Percentiles rank a stretch among this genome's conserved stretches.
Conservation (phyloP, 129 eudicot species). For the Arctium lappa region DNA sequence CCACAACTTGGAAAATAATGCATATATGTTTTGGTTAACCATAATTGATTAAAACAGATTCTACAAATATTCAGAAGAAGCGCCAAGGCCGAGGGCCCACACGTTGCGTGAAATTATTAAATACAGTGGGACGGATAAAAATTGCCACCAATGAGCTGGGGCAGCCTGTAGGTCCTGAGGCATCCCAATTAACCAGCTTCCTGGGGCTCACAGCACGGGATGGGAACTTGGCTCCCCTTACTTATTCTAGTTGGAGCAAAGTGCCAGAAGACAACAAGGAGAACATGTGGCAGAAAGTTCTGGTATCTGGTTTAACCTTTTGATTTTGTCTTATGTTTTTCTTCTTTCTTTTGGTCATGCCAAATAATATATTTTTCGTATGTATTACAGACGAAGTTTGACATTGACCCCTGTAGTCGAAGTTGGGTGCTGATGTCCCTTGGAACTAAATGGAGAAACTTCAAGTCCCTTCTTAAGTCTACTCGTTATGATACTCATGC, state of each 20-base stretch:
- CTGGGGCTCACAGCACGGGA: conserved; percentile 55
- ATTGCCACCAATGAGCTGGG: conserved; percentile 38
- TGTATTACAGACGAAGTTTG: conserved; percentile 43
- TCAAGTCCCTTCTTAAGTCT: conserved; percentile 40
- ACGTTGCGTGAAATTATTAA: conserved; percentile 31
- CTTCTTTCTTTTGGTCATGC: not conserved
- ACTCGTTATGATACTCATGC: conserved; percentile 39
- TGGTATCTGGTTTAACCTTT: conserved; percentile 22
- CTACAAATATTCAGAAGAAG: conserved; percentile 19
- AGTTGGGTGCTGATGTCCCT: conserved; percentile 57
- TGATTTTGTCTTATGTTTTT: not conserved
- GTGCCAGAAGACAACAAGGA: conserved; percentile 55
- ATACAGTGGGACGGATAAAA: conserved; percentile 29
- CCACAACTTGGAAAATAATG: not conserved
- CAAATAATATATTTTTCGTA: not conserved
- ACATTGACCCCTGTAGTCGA: conserved; percentile 42
- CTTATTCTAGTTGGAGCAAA: conserved; percentile 47
- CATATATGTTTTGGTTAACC: not conserved
- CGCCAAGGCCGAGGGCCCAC: conserved; percentile 43
- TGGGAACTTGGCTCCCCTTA: conserved; percentile 52
- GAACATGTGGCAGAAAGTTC: conserved; percentile 61
- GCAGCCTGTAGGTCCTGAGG: conserved; percentile 52
- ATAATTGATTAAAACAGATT: conserved; percentile 25
- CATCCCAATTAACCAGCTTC: conserved; percentile 40
- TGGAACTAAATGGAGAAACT: conserved; percentile 52